phyloP scores from a whole-genome alignment of 352 stramenopile genomes.

The Pilasporangium apinafurcum region DNA sequence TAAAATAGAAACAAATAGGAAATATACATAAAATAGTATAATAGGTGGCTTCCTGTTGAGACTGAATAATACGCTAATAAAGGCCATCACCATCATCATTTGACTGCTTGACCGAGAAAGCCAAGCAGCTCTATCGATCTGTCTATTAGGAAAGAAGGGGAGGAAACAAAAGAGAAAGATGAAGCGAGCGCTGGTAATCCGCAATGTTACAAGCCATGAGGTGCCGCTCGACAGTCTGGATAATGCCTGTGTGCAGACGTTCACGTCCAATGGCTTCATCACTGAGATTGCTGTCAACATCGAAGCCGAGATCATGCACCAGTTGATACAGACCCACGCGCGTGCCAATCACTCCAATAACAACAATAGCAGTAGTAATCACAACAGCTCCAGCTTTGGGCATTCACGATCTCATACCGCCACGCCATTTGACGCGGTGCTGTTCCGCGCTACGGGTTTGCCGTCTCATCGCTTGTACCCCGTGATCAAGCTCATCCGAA shows the following conservation, averaged over 20 bases:
- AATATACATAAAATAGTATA: no score
- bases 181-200: constrained; percentile 77
- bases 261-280: constrained; percentile 60
- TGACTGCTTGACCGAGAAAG: no score
- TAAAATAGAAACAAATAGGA: no score
- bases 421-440: constrained; percentile 54
- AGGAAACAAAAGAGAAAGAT: constrained; percentile 16
- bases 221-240: constrained; percentile 69
- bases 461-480: constrained; percentile 38
- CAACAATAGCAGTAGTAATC: no score
- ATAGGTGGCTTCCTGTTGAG: no score
- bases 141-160: no score
- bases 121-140: background rate
- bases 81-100: no score
- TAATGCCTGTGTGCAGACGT: constrained; percentile 68
- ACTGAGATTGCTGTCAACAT: constrained; percentile 61
- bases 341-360: constrained; percentile 11
- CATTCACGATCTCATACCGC: constrained; percentile 16
- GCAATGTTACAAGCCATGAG: constrained; percentile 65
- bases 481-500: constrained; percentile 54
- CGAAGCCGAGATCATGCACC: constrained; percentile 45
- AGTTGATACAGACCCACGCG: constrained; percentile 50
- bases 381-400: no score
- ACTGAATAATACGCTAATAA: no score
- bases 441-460: constrained; percentile 58